Percentiles rank a stretch among this genome's conserved stretches.
Conservation (phyloP, 257 asterid genomes). For the Solanum sparsipilum region DNA sequence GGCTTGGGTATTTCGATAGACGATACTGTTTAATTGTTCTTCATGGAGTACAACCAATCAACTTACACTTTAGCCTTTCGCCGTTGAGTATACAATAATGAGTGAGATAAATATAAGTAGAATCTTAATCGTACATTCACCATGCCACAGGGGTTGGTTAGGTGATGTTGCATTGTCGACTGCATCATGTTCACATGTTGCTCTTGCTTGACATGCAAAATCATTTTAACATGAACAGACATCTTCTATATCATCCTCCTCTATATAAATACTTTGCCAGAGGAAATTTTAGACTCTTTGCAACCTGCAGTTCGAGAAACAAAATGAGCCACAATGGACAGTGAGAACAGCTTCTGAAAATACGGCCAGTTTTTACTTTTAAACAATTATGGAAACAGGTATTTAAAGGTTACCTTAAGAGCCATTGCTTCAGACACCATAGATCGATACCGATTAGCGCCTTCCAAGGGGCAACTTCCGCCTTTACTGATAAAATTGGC, state of each 20-base stretch:
- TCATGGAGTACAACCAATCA: not conserved
- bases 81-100: not conserved
- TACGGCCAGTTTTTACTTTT: not conserved
- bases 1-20: not conserved
- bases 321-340: not conserved
- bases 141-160: not conserved
- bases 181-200: not conserved
- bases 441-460: constrained; percentile 75
- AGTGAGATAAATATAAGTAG: not conserved
- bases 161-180: not conserved
- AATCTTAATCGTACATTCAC: not conserved
- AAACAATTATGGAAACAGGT: not conserved
- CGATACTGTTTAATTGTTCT: not conserved
- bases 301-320: constrained; percentile 38
- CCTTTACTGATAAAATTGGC: constrained; percentile 87
- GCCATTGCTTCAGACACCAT: constrained; percentile 71
- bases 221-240: not conserved
- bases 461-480: constrained; percentile 89
- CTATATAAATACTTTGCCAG: constrained; percentile 74
- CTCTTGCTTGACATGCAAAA: not conserved
- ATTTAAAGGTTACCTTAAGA: constrained; percentile 45
- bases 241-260: constrained; percentile 15
- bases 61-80: not conserved
- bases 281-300: constrained; percentile 84
- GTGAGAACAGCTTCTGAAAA: not conserved